Evolutionary conservation across 768 basidiomycete species (phyloP).

Genomic region (Pluteus cervinus): DNA sequence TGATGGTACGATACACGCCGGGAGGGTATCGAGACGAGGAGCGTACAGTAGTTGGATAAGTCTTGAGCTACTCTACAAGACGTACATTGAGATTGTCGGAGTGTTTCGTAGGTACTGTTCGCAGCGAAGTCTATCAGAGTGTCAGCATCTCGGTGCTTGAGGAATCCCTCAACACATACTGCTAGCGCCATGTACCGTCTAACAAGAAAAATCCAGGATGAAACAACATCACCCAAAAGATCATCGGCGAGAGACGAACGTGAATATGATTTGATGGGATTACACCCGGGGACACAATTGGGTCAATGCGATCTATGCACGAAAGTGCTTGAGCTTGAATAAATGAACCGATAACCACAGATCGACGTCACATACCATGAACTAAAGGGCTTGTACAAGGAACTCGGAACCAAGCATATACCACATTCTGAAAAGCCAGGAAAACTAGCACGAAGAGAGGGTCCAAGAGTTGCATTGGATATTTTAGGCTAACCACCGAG

Average conservation of each 20-base stretch:
- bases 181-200: constrained; percentile 34
- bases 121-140: constrained; percentile 24
- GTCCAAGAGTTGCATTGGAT: too few species aligned
- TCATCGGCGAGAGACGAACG: constrained; percentile 24
- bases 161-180: constrained; percentile 14
- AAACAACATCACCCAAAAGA: too few species aligned
- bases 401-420: constrained; percentile 38
- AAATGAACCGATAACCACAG: not conserved
- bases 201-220: not conserved
- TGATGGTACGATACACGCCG: not conserved
- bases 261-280: constrained; percentile 35
- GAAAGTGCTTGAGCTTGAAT: constrained; percentile 1
- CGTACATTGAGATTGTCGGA: constrained; percentile 31
- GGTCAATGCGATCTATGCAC: constrained; percentile 34
- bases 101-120: constrained; percentile 24
- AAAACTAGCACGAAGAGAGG: too few species aligned
- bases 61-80: constrained; percentile 32
- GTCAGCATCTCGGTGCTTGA: not conserved
- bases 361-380: constrained; percentile 23
- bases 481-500: too few species aligned
- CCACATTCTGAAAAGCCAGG: too few species aligned
- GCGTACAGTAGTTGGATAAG: constrained; percentile 33
- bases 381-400: constrained; percentile 34
- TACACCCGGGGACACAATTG: constrained; percentile 27
- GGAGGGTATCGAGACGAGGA: too few species aligned